Base-by-base conservation (phyloP, 352 stramenopile species). In the Phytophthora constricta region DNA sequence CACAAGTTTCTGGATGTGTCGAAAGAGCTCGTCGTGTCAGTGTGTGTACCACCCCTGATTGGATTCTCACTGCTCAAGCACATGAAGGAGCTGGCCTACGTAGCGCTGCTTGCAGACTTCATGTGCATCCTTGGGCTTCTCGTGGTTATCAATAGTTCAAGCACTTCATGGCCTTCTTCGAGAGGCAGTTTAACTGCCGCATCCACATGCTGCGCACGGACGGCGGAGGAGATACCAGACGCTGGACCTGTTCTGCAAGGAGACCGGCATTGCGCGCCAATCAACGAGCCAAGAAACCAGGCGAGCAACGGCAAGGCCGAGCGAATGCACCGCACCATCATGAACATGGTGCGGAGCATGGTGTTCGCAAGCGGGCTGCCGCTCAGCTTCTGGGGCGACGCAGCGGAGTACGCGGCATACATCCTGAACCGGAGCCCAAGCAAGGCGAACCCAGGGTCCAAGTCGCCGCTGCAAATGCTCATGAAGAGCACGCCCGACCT, bases 61-160 rank as follows among this genome's bases (percentile, higher is more conserved):
- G 63, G n/a, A 77, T 86, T 98, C 43, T 93, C 94, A 11, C 77
- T 97, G 65, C 79, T 96, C 50, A 84, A 78, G 48, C 85, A 97
- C 71, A 94, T 98, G 84, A 91, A 85, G 68, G 82, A 90, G 47
- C 74, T 98, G 25, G 86, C 88, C 39, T 93, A 88, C 33, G 91
- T 97, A 58, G 91, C 89, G n/a, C 45, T 97, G 4, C 56, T 97
- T 23, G 93, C 93, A 8, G 92, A 98, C 70, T 71, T 87, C 46
- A 92, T 96, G 68, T 97, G 96, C 65, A 87, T 98, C 22, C 47
- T 87, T 11, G 93, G 90, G 2, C 76, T 98, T 10, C 73, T 84
- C 10, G 81, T 94, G 20, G 91, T 98, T 31, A 78, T 97, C 31
- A 33, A 14, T 28, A 49, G 31, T 65, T 50, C 31, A 47, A 65